A percentile compares a stretch with the other conserved stretches of the same genome.
Evolutionary conservation across 78 protist genomes (phyloP).

Genomic region (Capsaspora owczarzaki): DNA sequence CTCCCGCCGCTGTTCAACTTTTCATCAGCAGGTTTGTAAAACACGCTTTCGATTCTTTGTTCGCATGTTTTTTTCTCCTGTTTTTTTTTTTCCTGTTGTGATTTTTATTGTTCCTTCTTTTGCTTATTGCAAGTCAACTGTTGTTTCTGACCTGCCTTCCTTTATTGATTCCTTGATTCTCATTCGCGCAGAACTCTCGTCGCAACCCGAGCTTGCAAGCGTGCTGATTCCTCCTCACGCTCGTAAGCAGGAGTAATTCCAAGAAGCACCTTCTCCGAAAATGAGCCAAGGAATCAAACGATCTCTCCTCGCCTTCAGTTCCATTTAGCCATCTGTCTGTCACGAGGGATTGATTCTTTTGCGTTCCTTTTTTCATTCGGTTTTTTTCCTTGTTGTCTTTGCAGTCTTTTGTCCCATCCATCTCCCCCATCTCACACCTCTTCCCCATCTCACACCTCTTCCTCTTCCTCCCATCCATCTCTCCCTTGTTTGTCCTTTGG

Average conservation of each 20-base stretch:
- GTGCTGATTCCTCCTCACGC: too few species aligned
- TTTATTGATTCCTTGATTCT: not conserved
- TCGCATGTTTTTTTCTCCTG: not conserved
- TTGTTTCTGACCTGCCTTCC: not conserved
- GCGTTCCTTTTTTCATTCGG: not conserved
- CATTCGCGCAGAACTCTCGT: too few species aligned
- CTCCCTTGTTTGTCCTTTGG: too few species aligned
- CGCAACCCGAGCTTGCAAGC: too few species aligned
- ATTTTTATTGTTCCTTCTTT: not conserved
- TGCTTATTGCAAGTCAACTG: not conserved
- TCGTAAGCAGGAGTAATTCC: too few species aligned
- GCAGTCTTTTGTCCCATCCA: not conserved
- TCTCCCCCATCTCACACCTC: not conserved
- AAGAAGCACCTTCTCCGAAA: too few species aligned
- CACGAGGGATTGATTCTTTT: too few species aligned
- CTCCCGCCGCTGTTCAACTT: constrained; percentile 31
- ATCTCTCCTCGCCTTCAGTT: too few species aligned
- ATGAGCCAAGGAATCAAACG: too few species aligned
- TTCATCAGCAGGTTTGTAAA: not conserved
- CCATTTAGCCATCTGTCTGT: too few species aligned
- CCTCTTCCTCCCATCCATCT: not conserved
- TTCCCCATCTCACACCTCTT: not conserved
- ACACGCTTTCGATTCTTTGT: not conserved
- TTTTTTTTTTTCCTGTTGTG: not conserved
- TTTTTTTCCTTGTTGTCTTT: too few species aligned